phyloP scores from a whole-genome alignment of 345 rosid genomes.

The Dipteronia dyeriana region DNA sequence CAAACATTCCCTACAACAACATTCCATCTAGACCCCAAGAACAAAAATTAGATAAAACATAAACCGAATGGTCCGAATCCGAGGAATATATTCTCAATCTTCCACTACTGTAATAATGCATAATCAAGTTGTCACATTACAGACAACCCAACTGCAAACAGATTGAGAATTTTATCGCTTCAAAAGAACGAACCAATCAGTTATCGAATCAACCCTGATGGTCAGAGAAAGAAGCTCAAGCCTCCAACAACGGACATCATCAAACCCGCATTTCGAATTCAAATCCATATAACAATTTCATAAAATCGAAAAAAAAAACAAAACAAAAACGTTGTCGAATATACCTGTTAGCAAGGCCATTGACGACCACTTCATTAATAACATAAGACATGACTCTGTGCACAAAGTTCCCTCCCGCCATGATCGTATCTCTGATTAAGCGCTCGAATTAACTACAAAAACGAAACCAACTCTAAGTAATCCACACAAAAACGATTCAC shows the following conservation, averaged over 20 bases:
- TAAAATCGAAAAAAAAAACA: neutral
- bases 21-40: neutral
- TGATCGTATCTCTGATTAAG: conserved; percentile 19
- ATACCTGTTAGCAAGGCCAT: conserved; percentile 92
- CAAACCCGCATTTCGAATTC: neutral
- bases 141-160: conserved; percentile 1
- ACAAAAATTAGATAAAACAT: neutral
- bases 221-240: conserved; percentile 49
- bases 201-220: conserved; percentile 32
- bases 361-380: conserved; percentile 79
- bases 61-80: too few relatives aligned
- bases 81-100: conserved; percentile 25
- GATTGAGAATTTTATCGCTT: conserved; percentile 39
- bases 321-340: neutral
- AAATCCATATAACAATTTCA: neutral
- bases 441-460: neutral
- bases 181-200: conserved; percentile 54
- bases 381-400: conserved; percentile 73
- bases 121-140: neutral
- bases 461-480: neutral
- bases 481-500: neutral
- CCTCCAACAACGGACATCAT: conserved; percentile 3
- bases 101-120: conserved; percentile 15
- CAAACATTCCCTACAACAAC: neutral
- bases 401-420: conserved; percentile 94